phyloP scores from a whole-genome alignment of 768 basidiomycete species.

The Lactarius deliciosus region DNA sequence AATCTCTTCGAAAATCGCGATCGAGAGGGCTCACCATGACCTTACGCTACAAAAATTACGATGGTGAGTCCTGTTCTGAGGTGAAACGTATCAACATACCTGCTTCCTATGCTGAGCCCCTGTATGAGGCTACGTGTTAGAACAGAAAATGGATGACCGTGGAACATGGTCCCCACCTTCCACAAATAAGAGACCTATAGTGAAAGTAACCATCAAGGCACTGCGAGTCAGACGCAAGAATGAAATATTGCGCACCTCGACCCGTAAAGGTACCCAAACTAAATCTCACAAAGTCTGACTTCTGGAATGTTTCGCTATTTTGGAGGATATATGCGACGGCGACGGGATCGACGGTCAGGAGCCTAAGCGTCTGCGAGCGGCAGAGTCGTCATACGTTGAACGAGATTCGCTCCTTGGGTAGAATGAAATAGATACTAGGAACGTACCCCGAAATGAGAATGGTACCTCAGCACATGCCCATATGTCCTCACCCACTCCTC shows the following conservation, averaged over 20 bases:
- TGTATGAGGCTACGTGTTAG: not conserved
- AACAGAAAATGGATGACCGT: not conserved
- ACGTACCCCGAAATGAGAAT: conserved; percentile 15
- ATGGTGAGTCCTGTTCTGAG: not conserved
- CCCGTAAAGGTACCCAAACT: conserved; percentile 26
- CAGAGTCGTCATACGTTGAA: not conserved
- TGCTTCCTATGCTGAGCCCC: conserved; percentile 22
- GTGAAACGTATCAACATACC: not conserved
- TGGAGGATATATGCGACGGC: conserved; percentile 39
- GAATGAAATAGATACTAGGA: not conserved
- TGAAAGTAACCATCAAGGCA: not conserved
- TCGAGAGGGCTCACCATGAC: conserved; percentile 14
- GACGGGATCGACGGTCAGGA: conserved; percentile 39
- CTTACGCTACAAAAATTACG: conserved; percentile 7
- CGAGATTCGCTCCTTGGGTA: not conserved
- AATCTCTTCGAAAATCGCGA: not conserved
- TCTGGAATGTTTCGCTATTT: conserved; percentile 36
- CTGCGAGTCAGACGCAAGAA: not conserved
- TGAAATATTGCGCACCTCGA: conserved; percentile 16
- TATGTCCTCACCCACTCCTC: conserved; percentile 26
- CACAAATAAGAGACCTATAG: conserved; percentile 22
- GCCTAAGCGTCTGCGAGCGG: conserved; percentile 27
- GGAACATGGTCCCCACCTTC: conserved; percentile 20
- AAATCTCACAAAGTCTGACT: conserved; percentile 32
- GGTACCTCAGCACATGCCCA: conserved; percentile 20